Evolutionary conservation across 768 basidiomycete species (phyloP), one percentile per base, ranked within the genome.

Genomic region (Auriscalpium orientale): DNA sequence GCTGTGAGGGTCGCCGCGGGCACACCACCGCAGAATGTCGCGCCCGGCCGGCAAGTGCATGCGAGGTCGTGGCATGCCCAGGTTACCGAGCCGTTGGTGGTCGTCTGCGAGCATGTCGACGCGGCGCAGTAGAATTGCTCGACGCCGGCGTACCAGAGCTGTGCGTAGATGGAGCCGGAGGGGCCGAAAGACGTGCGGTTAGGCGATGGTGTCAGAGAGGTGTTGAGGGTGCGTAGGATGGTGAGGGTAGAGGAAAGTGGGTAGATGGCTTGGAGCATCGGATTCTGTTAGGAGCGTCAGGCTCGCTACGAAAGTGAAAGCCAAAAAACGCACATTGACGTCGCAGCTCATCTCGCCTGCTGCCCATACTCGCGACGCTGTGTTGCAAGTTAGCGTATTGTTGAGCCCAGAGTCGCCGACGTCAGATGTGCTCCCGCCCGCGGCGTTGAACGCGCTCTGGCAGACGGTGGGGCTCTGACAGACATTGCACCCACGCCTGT

Each of bases 41-140:
- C 80, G 46, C 79, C 78, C 0, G 77, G 54, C 38, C 84, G 74
- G 69, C 95, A 98, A 3, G 75, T 80, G 66, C 95, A 98, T 55
- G 76, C 62, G 18, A 98, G 77, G 62, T 83, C 79, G 46, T 81
- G 74, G 61, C 95, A 98, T 16, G 72, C 73, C 86, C 86, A 97
- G 51, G 78, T 73, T 3, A 79, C 73, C 45, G 74, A 72, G 1
- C 72, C 74, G 49, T 70, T 68, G 5, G 70, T 56, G 20, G 80
- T 68, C 15, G 74, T 71, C 69, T 95, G 92, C 0, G 67, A 70
- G 72, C 95, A 97, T 7, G 76, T 73, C 59, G 81, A 74, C 0
- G 91, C 91, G 11, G 71, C 58, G 67, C 95, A 98, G 68, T 80
- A 89, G 72, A 98, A 98, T 65, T 97, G 92, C 65, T 94, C 90